Evolutionary conservation across 306 rosid species (phyloP).

Genomic region (Lathyrus oleraceus): DNA sequence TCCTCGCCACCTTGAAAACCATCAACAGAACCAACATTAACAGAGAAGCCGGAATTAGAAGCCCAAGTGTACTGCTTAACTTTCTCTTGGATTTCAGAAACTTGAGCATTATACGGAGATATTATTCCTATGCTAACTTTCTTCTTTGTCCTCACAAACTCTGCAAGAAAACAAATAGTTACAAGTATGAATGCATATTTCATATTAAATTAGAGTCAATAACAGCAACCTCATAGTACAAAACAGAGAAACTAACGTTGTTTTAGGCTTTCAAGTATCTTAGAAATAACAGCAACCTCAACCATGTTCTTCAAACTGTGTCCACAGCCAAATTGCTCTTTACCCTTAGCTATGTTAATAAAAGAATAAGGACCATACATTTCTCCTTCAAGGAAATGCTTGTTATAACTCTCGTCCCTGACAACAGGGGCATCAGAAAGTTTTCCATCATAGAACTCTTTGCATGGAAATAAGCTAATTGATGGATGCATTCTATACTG

Average conservation of each 20-base stretch:
- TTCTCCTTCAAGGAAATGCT: constrained; percentile 32
- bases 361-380: constrained; percentile 43
- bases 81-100: constrained; percentile 46
- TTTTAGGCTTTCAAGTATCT: constrained; percentile 51
- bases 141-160: constrained; percentile 23
- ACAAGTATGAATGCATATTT: neutral
- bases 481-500: constrained; percentile 59
- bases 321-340: constrained; percentile 32
- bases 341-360: constrained; percentile 42
- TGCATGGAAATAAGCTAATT: constrained; percentile 44
- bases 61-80: constrained; percentile 17
- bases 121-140: constrained; percentile 58
- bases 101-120: constrained; percentile 61
- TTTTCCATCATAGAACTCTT: constrained; percentile 39
- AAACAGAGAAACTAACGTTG: constrained; percentile 36
- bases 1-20: constrained; percentile 72
- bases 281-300: constrained; percentile 49
- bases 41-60: constrained; percentile 30
- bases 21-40: constrained; percentile 54
- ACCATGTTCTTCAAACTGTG: constrained; percentile 45
- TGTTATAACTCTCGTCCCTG: neutral
- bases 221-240: constrained; percentile 21
- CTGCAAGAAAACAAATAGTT: neutral
- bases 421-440: constrained; percentile 41
- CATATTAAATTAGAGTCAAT: neutral